These are phyloP conservation scores for Porpolomopsis calyptriformis DNA, from an alignment of 768 basidiomycete genomes.

Conservation along the genomic window DNA sequence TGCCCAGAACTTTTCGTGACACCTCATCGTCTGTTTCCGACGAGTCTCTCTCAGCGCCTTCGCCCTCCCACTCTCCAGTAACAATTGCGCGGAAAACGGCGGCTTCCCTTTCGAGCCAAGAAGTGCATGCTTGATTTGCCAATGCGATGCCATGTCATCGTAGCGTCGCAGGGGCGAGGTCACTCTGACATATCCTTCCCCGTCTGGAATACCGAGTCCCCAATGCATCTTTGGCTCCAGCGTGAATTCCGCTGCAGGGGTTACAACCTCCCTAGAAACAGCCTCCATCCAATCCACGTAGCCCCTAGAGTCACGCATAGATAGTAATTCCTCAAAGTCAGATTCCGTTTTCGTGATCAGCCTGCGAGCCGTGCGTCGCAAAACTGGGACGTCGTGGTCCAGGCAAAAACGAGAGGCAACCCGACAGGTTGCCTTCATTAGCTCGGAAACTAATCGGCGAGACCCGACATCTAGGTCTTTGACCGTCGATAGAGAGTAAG, in stretches of 20 bases:
- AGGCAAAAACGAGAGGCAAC: conserved; percentile 62
- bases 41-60: conserved; percentile 27
- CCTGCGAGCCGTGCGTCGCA: conserved; percentile 43
- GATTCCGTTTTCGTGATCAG: conserved; percentile 21
- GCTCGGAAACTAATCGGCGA: conserved; percentile 57
- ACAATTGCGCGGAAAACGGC: conserved; percentile 35
- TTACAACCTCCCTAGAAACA: conserved; percentile 23
- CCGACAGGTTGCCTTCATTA: conserved; percentile 73
- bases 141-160: conserved; percentile 73
- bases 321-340: conserved; percentile 35
- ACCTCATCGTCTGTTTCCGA: conserved; percentile 19
- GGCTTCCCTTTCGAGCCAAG: conserved; percentile 30
- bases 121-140: conserved; percentile 83
- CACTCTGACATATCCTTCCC: conserved; percentile 71
- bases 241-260: conserved; percentile 32
- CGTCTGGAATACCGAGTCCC: conserved; percentile 54
- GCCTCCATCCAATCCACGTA: conserved; percentile 30
- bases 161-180: conserved; percentile 88
- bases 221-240: conserved; percentile 55
- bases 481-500: conserved; percentile 31
- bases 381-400: conserved; percentile 48
- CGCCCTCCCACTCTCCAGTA: conserved; percentile 33
- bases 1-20: conserved; percentile 26
- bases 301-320: conserved; percentile 35
- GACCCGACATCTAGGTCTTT: conserved; percentile 28